Evolutionary conservation across 2,329 filamentous ascomycete genomes (phyloP), one percentile per base, ranked within the genome.

Genomic region (Dothistroma pini): DNA sequence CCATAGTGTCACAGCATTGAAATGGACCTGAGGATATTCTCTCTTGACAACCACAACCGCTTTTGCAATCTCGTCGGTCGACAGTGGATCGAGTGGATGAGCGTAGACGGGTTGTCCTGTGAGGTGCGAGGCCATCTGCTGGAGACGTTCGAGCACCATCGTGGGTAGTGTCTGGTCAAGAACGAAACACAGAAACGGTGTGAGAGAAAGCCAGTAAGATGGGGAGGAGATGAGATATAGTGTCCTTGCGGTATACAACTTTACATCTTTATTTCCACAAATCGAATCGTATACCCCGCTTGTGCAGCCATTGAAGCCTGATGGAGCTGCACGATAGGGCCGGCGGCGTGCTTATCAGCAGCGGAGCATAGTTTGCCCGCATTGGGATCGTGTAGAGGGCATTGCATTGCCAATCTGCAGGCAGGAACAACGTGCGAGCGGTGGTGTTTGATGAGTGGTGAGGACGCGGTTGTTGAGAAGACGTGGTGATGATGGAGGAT

Each of bases 1-100:
- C 70, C 87, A 88, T 31, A 96, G 80, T 2, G 90, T 89, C 59
- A 96, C 87, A 2, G 92, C 89, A 79, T 96, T 95, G 84, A 93
- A 96, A 75, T 87, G 86, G 61, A 96, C 82, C 54, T 88, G 81
- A 60, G 85, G 81, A 73, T 96, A 82, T 61, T 88, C 82, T 68
- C 87, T 85, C 63, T 86, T 86, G 66, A 96, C 81, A 34, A 90
- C 79, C 1, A 83, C 78, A 55, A 92, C 88, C 7, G 86, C 86
- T 21, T 83, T 77, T 69, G 89, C 86, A 68, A 96, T 96, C 76
- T 96, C 92, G 1, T 80, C 76, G 10, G 83, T 80, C 10, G 83
- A 84, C 51, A 96, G 85, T 57, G 91, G 91, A 71, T 96, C 91
- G 65, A 95, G 84, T 6, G 91, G 91, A 71, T 96, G 87, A 38